These are phyloP conservation scores for Tulasnella sp. DNA, from an alignment of 768 basidiomycete genomes.

Conservation along the genomic window DNA sequence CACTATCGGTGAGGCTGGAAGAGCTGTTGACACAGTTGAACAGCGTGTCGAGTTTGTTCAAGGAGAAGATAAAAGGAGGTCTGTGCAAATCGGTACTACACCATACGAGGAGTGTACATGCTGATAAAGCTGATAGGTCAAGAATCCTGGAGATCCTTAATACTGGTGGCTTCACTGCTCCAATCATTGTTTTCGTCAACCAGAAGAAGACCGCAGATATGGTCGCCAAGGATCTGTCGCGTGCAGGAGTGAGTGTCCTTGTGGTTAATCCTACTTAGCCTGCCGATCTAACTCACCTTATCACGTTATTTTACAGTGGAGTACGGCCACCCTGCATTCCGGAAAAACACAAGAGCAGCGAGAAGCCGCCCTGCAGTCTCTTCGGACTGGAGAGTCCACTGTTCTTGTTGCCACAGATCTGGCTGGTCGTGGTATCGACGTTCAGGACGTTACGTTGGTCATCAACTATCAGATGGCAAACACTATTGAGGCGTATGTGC, in stretches of 20 bases:
- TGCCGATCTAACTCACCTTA: background rate
- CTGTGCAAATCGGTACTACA: slow-evolving; percentile 24
- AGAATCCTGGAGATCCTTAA: slow-evolving; percentile 87
- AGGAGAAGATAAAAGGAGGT: slow-evolving; percentile 97
- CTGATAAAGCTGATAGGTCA: slow-evolving; percentile 39
- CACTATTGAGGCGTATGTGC: slow-evolving; percentile 94
- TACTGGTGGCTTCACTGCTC: slow-evolving; percentile 67
- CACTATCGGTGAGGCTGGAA: slow-evolving; percentile 95
- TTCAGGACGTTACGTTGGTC: slow-evolving; percentile 89
- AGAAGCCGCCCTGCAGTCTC: slow-evolving; percentile 77
- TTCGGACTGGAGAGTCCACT: slow-evolving; percentile 78
- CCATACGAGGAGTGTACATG: background rate
- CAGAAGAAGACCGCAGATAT: slow-evolving; percentile 99
- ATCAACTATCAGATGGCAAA: slow-evolving; percentile 97
- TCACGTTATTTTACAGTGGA: slow-evolving; percentile 48
- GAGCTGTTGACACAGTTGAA: slow-evolving; percentile 96
- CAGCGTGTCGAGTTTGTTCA: slow-evolving; percentile 88
- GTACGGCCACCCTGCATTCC: slow-evolving; percentile 83
- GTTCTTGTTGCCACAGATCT: slow-evolving; percentile 94
- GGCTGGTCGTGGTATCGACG: slow-evolving; percentile 97
- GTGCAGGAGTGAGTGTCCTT: slow-evolving; percentile 58
- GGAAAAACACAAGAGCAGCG: slow-evolving; percentile 98
- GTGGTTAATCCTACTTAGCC: background rate
- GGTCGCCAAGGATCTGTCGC: slow-evolving; percentile 88
- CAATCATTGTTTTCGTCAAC: slow-evolving; percentile 98